phyloP scores from a whole-genome alignment of 2,329 filamentous ascomycete species.

The Claviceps monticola region DNA sequence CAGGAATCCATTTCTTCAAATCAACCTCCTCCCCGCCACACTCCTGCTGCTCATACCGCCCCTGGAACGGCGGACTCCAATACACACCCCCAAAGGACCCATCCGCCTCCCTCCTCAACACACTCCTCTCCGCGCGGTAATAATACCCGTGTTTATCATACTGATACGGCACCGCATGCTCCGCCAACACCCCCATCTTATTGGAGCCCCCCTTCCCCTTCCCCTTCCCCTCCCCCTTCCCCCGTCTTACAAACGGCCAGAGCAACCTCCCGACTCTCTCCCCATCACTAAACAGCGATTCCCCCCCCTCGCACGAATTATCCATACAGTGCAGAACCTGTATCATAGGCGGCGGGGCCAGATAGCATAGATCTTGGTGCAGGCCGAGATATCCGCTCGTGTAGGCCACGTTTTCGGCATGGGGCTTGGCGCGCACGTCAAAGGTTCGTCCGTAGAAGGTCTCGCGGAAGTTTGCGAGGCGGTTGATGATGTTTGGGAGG shows the following conservation, averaged over 20 bases:
- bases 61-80: conserved; percentile 77
- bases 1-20: conserved; percentile 29
- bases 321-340: conserved; percentile 84
- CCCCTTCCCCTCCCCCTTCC: too few relatives aligned
- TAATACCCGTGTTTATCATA: conserved; percentile 53
- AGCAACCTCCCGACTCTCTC: conserved; percentile 41
- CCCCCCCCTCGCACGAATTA: conserved; percentile 66
- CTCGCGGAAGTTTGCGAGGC: conserved; percentile 66
- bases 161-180: conserved; percentile 41
- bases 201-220: neutral
- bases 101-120: conserved; percentile 16
- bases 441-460: conserved; percentile 89
- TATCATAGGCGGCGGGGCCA: conserved; percentile 61
- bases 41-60: conserved; percentile 23
- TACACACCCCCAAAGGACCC: conserved; percentile 16
- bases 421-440: conserved; percentile 69
- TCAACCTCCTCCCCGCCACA: conserved; percentile 2
- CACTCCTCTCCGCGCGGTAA: conserved; percentile 45
- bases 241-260: conserved; percentile 9
- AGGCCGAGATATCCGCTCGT: conserved; percentile 70
- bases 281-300: conserved; percentile 74
- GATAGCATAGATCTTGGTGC: conserved; percentile 90
- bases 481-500: conserved; percentile 53
- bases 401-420: conserved; percentile 87
- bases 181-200: conserved; percentile 7